These are phyloP conservation scores for Cordyceps pruinosa DNA, from an alignment of 2,329 filamentous ascomycete genomes.

Conservation along the genomic window DNA sequence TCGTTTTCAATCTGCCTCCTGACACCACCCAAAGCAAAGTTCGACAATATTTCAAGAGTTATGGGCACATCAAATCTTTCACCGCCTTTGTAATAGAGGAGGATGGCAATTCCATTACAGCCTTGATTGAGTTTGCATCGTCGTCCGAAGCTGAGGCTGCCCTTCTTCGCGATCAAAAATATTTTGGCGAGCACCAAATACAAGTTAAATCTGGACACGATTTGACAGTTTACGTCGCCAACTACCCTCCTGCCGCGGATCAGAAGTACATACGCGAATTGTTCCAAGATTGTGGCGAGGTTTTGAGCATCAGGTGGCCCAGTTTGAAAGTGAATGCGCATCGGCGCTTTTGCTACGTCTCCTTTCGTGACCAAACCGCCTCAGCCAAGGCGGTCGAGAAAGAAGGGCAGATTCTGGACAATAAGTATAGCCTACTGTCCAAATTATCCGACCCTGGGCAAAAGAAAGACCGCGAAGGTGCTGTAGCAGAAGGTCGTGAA, in stretches of 20 bases:
- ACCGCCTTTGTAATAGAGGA: conserved; percentile 56
- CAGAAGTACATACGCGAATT: conserved; percentile 61
- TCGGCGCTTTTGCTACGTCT: conserved; percentile 91
- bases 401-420: conserved; percentile 63
- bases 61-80: conserved; percentile 75
- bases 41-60: conserved; percentile 85
- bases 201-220: conserved; percentile 67
- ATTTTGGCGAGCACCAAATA: conserved; percentile 66
- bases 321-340: conserved; percentile 84
- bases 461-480: conserved; percentile 72
- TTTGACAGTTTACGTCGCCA: conserved; percentile 82
- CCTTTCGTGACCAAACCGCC: conserved; percentile 65
- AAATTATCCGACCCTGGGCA: conserved; percentile 78
- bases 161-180: conserved; percentile 72
- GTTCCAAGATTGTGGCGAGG: conserved; percentile 70
- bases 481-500: conserved; percentile 81
- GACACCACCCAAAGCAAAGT: conserved; percentile 65
- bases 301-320: conserved; percentile 81
- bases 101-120: conserved; percentile 58
- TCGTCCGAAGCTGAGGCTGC: conserved; percentile 77
- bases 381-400: conserved; percentile 67
- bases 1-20: conserved; percentile 69
- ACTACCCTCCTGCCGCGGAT: conserved; percentile 74
- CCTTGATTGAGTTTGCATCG: conserved; percentile 78
- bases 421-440: conserved; percentile 60